A percentile compares a stretch with the other conserved stretches of the same genome.
These are phyloP conservation scores for Quercus ilex DNA, from an alignment of 306 rosid genomes.

Conservation along the genomic window DNA sequence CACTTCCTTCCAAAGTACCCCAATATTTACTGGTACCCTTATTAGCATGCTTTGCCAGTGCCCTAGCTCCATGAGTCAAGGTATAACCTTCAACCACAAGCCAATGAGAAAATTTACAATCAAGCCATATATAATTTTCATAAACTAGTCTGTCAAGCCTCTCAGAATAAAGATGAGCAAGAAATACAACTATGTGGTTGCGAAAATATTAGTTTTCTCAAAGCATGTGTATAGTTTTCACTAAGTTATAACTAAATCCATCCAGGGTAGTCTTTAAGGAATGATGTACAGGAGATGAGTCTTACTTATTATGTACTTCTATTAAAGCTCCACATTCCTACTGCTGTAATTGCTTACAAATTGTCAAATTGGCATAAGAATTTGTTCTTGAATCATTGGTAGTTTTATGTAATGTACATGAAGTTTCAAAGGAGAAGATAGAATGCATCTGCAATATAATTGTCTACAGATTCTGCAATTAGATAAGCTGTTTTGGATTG, in stretches of 20 bases:
- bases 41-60: conserved; percentile 66
- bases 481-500: neutral
- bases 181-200: neutral
- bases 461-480: neutral
- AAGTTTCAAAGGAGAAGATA: neutral
- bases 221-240: neutral
- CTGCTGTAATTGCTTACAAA: neutral
- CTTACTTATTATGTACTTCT: neutral
- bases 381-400: neutral
- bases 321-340: neutral
- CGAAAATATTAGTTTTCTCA: neutral
- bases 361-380: neutral
- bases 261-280: neutral
- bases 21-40: conserved; percentile 55
- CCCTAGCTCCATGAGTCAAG: conserved; percentile 75
- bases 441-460: neutral
- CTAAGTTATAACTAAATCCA: neutral
- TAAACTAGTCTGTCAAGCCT: neutral
- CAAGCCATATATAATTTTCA: conserved; percentile 7
- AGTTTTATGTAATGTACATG: neutral
- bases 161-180: neutral
- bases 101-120: conserved; percentile 8
- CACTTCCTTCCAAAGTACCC: conserved; percentile 62
- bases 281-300: neutral
- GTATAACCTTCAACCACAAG: conserved; percentile 33